A percentile compares a stretch with the other conserved stretches of the same genome.
Conservation (phyloP, 2,329 filamentous ascomycete species). For the Exophiala spinifera region DNA sequence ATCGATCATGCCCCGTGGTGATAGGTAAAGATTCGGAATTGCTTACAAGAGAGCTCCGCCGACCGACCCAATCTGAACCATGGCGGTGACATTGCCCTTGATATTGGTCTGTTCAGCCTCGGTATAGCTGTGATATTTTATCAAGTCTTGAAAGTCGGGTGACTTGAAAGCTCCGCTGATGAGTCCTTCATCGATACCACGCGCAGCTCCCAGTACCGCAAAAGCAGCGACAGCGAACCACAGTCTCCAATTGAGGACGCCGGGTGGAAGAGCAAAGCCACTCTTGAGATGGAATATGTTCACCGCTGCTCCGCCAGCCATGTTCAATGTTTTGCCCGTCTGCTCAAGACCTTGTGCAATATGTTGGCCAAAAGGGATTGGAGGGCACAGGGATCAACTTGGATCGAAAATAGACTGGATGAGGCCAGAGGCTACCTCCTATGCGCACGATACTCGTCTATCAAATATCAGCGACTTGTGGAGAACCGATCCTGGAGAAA, state of each 20-base stretch:
- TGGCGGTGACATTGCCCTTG: constrained; percentile 39
- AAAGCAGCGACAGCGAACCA: constrained; percentile 28
- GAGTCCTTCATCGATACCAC: constrained; percentile 30
- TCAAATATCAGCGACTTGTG: too few relatives aligned
- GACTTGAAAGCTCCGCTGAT: constrained; percentile 31
- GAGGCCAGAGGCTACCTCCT: too few relatives aligned
- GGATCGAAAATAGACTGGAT: too few relatives aligned
- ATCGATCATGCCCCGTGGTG: too few relatives aligned
- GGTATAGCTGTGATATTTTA: constrained; percentile 21
- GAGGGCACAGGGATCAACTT: too few relatives aligned
- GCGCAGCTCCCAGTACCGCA: constrained; percentile 28
- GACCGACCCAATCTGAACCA: constrained; percentile 41
- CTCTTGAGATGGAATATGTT: constrained; percentile 37
- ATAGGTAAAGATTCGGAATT: too few relatives aligned
- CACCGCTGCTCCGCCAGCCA: constrained; percentile 33
- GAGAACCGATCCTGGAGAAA: too few relatives aligned
- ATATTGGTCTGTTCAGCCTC: constrained; percentile 33
- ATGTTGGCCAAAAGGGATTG: too few relatives aligned
- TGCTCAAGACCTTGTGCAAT: too few relatives aligned
- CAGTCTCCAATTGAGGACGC: constrained; percentile 36
- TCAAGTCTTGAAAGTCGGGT: constrained; percentile 25
- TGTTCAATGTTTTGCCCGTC: background rate
- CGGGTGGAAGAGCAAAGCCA: constrained; percentile 31
- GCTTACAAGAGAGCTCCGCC: constrained; percentile 34
- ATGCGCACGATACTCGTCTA: too few relatives aligned